Percentiles rank a stretch among this genome's conserved stretches.
These are phyloP conservation scores for Epichloe gansuensis DNA, from an alignment of 2,329 filamentous ascomycete genomes.

Conservation along the genomic window DNA sequence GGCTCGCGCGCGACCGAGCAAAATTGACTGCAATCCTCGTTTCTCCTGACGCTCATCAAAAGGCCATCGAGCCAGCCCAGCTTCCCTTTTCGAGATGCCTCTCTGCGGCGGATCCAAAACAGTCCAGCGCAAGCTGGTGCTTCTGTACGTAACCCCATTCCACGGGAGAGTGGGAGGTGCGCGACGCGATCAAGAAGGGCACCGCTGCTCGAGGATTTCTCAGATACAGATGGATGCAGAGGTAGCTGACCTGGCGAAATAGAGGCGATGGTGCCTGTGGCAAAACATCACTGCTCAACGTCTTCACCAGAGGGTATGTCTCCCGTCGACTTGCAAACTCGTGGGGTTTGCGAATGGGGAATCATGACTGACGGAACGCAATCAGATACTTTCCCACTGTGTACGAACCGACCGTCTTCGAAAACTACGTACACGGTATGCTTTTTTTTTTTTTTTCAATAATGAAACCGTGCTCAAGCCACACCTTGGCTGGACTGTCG, in stretches of 20 bases:
- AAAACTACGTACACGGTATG: slow-evolving; percentile 96
- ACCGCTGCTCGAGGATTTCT: background rate
- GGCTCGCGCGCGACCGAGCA: background rate
- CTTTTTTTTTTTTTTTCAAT: too few species aligned
- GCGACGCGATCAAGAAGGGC: background rate
- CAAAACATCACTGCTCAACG: slow-evolving; percentile 93
- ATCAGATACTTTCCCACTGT: slow-evolving; percentile 89
- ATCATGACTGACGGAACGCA: background rate
- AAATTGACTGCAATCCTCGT: background rate
- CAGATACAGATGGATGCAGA: background rate
- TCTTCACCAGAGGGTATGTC: slow-evolving; percentile 89
- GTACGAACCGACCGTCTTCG: slow-evolving; percentile 96
- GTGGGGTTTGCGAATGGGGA: background rate
- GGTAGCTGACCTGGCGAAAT: slow-evolving; percentile 3
- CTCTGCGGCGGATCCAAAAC: slow-evolving; percentile 65
- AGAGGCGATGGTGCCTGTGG: slow-evolving; percentile 94
- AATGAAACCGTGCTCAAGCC: background rate
- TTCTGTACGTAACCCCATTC: slow-evolving; percentile 46
- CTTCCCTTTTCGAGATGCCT: slow-evolving; percentile 9
- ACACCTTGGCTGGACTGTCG: background rate
- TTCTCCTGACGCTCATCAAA: background rate
- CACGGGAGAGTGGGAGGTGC: background rate
- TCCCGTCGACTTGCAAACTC: background rate
- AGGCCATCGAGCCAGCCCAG: background rate
- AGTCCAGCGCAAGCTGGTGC: slow-evolving; percentile 90